Evolutionary conservation across 2,329 filamentous ascomycete species (phyloP), one percentile per base, ranked within the genome.

Genomic region (Aspergillus quadricinctus): DNA sequence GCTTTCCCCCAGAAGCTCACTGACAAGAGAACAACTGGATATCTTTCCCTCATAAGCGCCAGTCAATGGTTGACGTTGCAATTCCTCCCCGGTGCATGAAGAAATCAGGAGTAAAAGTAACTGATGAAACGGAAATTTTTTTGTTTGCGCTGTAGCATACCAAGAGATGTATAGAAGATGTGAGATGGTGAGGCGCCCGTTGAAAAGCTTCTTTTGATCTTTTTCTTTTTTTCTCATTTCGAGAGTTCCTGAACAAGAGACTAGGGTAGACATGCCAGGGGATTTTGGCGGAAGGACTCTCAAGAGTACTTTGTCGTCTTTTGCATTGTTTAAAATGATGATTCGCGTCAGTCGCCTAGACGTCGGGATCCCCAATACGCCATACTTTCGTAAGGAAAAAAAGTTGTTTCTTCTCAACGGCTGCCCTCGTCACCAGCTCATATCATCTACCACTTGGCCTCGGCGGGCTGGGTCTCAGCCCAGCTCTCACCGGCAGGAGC

Each of bases 21-120:
- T 66, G 71, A 64, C 67, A 69, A 66, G 67, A 76, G 74, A 73
- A 75, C 78, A 69, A 69, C 72, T 72, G 73, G 91, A 88, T 96
- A 92, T 97, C 93, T 97, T 97, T 97, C 93, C 93, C 92, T 97
- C 92, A 89, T 97, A 83, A 97, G 92, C 88, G 86, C 88, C 81
- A 78, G 82, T 82, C 84, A 85, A 81, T 81, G 77, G 81, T 72
- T 73, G 71, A 74, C 73, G 68, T 71, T 62, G 65, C 67, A 66
- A 73, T 73, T 67, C 69, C 69, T 68, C 70, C 69, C 65, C 63
- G 66, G 66, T 69, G 66, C 60, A 61, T 64, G 56, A 62, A 37
- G 14, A 62, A 64, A 60, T 63, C 61, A 57, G 61, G 66, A 65
- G 62, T 65, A 62, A 66, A 57, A 63, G 62, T 61, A 62, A 64